Percentiles rank a stretch among this genome's conserved stretches.
phyloP scores from a whole-genome alignment of 495 filamentous ascomycete species.

The Lasiosphaeria miniovina region DNA sequence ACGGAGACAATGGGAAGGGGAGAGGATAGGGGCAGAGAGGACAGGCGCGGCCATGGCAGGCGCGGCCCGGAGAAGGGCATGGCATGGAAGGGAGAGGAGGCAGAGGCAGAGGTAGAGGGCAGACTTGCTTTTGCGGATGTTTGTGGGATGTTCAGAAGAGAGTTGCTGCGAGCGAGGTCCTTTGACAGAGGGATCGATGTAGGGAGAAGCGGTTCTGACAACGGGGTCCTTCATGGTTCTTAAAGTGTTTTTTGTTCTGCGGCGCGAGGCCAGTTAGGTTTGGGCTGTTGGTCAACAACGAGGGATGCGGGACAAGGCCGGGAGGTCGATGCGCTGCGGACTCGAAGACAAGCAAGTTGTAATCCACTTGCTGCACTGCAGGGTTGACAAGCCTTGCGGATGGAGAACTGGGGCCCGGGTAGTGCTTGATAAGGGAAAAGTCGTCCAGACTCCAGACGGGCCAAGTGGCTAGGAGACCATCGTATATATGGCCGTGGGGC shows the following conservation, averaged over 20 bases:
- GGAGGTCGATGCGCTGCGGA: conserved; percentile 20
- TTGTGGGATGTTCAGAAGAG: conserved; percentile 28
- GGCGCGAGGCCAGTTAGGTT: conserved; percentile 13
- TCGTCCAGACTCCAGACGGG: conserved; percentile 12
- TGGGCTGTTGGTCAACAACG: conserved; percentile 21
- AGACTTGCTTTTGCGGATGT: conserved; percentile 41
- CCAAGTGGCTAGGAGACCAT: conserved; percentile 27
- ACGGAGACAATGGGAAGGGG: conserved; percentile 37
- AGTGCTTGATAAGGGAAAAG: conserved; percentile 18
- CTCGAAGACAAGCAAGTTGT: conserved; percentile 5
- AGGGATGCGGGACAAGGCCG: conserved; percentile 22
- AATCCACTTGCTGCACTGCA: conserved; percentile 29
- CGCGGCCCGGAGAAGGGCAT: not conserved
- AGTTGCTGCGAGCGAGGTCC: conserved; percentile 45
- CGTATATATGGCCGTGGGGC: conserved; percentile 29
- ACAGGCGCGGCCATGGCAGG: not conserved
- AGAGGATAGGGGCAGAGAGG: not conserved
- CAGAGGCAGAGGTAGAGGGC: not conserved
- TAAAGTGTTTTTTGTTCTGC: conserved; percentile 29
- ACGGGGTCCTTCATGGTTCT: conserved; percentile 52
- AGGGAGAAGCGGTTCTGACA: conserved; percentile 47
- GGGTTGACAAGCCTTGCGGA: conserved; percentile 3
- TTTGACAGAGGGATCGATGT: conserved; percentile 46
- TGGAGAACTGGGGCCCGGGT: conserved; percentile 3
- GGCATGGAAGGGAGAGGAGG: not conserved